A percentile compares a stretch with the other conserved stretches of the same genome.
Evolutionary conservation across 2,329 filamentous ascomycete genomes (phyloP).

Genomic region (Geosmithia flava): DNA sequence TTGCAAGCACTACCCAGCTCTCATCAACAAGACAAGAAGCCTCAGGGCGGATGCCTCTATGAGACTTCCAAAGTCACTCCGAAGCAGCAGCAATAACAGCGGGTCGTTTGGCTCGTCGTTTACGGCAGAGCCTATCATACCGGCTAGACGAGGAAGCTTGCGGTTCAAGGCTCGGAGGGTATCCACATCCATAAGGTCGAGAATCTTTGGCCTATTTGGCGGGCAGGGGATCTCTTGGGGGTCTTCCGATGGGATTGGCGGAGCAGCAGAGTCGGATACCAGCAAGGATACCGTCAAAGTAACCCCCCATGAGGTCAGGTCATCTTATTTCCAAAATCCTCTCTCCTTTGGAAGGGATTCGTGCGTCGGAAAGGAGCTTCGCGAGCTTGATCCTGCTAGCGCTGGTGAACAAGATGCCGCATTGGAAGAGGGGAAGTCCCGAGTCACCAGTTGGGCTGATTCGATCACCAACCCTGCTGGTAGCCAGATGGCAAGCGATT

Average conservation of each 20-base stretch:
- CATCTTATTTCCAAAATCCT: slow-evolving; percentile 14
- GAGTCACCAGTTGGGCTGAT: slow-evolving; percentile 62
- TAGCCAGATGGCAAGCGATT: slow-evolving; percentile 26
- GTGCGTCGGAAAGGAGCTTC: background rate
- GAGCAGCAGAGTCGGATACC: background rate
- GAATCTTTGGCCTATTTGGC: slow-evolving; percentile 34
- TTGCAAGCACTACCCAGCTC: slow-evolving; percentile 27
- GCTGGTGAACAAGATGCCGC: background rate
- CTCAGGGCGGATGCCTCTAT: slow-evolving; percentile 16
- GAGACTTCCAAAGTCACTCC: slow-evolving; percentile 35
- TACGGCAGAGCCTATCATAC: slow-evolving; percentile 11
- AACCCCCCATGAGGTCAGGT: slow-evolving; percentile 15
- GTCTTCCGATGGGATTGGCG: background rate
- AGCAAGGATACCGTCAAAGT: background rate
- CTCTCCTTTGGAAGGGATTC: no score
- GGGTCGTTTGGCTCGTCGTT: slow-evolving; percentile 17
- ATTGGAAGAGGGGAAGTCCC: slow-evolving; percentile 37
- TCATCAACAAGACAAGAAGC: slow-evolving; percentile 26
- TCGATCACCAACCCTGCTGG: slow-evolving; percentile 45
- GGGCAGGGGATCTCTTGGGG: slow-evolving; percentile 8
- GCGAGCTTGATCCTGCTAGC: background rate
- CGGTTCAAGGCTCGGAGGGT: slow-evolving; percentile 45
- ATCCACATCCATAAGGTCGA: slow-evolving; percentile 49
- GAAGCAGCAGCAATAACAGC: slow-evolving; percentile 29
- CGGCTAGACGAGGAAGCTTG: slow-evolving; percentile 19